These are phyloP conservation scores for Circinella minor DNA, from an alignment of 371 early-diverging fungal species.

Conservation along the genomic window DNA sequence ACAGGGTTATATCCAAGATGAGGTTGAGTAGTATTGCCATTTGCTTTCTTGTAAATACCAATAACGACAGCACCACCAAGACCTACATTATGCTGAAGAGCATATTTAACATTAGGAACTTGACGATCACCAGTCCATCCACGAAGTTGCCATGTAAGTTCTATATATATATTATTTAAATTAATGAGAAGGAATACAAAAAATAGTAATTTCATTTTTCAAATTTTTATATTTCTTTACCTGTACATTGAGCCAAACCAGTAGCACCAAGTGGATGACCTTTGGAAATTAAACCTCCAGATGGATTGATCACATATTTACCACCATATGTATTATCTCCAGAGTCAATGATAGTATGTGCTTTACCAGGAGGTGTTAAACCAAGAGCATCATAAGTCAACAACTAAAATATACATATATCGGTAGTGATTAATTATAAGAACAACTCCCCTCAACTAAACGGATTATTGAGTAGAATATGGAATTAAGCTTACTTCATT, in stretches of 20 bases:
- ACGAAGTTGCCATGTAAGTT: constrained; percentile 70
- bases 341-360: constrained; percentile 62
- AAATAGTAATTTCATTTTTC: too few species aligned
- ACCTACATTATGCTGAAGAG: constrained; percentile 84
- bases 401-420: constrained; percentile 20
- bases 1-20: constrained; percentile 77
- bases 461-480: too few species aligned
- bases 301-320: constrained; percentile 75
- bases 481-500: constrained; percentile 53
- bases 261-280: constrained; percentile 87
- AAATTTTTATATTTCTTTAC: constrained; percentile 32
- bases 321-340: constrained; percentile 68
- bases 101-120: constrained; percentile 68
- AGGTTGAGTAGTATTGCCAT: constrained; percentile 43
- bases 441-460: too few species aligned
- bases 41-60: constrained; percentile 67
- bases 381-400: constrained; percentile 82
- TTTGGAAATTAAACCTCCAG: constrained; percentile 82
- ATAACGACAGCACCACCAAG: constrained; percentile 84
- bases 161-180: constrained; percentile 18
- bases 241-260: constrained; percentile 81
- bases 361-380: constrained; percentile 69
- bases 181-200: neutral
- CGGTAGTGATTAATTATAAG: too few species aligned
- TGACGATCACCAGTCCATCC: constrained; percentile 79